A percentile compares a stretch with the other conserved stretches of the same genome.
These are phyloP conservation scores for Botrytis paeoniae DNA, from an alignment of 2,329 filamentous ascomycete species.

Conservation along the genomic window DNA sequence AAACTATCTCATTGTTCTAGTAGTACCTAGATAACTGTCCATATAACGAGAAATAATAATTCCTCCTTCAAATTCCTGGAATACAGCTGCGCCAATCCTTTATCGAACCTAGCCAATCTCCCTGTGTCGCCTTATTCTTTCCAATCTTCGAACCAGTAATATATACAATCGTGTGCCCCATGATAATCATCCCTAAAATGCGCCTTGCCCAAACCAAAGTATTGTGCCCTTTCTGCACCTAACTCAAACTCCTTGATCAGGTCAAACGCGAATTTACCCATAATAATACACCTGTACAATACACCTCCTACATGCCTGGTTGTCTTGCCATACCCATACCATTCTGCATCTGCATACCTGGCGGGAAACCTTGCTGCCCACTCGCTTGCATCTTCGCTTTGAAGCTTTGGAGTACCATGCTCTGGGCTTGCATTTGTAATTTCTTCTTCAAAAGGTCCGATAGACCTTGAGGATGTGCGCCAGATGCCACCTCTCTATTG, in stretches of 20 bases:
- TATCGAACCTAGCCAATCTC: background rate
- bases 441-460: background rate
- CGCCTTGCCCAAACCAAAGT: constrained; percentile 3
- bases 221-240: background rate
- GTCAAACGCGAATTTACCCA: background rate
- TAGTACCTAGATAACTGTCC: background rate
- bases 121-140: background rate
- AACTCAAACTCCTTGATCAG: background rate
- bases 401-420: background rate
- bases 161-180: background rate
- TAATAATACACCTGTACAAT: background rate
- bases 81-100: background rate
- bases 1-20: background rate
- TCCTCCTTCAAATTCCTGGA: too few species aligned
- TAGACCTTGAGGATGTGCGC: constrained; percentile 10
- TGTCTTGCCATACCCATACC: constrained; percentile 33
- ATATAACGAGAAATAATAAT: background rate
- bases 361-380: constrained; percentile 23
- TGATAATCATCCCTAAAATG: background rate
- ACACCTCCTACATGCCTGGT: constrained; percentile 17
- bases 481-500: background rate
- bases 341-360: constrained; percentile 35
- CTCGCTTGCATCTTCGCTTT: constrained; percentile 8
- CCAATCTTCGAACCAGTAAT: background rate
- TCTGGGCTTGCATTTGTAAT: background rate